Evolutionary conservation across 1,284 basidiomycete genomes (phyloP).

Genomic region (Tilletia caries): DNA sequence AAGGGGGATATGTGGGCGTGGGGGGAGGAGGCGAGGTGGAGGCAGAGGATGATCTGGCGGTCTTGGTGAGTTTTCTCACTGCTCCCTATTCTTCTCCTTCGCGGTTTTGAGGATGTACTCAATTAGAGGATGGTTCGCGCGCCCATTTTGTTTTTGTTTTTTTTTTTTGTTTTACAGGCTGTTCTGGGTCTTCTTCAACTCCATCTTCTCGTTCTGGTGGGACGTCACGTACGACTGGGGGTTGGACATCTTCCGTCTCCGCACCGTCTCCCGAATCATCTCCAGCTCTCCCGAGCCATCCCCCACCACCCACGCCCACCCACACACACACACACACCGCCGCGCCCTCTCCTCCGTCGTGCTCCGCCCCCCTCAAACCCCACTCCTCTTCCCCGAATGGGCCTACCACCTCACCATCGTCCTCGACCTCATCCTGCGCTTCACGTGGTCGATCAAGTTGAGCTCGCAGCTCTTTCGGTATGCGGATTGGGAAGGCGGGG

Average conservation of each 20-base stretch:
- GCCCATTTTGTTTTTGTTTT: not conserved
- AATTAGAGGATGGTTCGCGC: too few relatives aligned
- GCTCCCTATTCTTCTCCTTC: not conserved
- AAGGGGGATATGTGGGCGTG: constrained; percentile 24
- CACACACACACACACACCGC: not conserved
- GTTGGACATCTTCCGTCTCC: constrained; percentile 65
- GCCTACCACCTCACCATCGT: constrained; percentile 82
- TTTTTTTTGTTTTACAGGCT: constrained; percentile 62
- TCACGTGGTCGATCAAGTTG: constrained; percentile 92
- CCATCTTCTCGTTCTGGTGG: constrained; percentile 97
- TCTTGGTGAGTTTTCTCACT: constrained; percentile 7
- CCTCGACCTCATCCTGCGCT: constrained; percentile 81
- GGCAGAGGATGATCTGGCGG: constrained; percentile 17
- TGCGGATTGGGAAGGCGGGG: constrained; percentile 74
- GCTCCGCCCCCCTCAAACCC: constrained; percentile 62
- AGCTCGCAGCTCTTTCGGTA: constrained; percentile 80
- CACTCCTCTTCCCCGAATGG: constrained; percentile 67
- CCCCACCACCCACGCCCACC: not conserved
- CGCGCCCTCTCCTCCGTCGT: not conserved
- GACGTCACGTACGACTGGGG: constrained; percentile 99
- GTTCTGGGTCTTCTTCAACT: constrained; percentile 78
- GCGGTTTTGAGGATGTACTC: too few relatives aligned
- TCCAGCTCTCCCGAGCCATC: not conserved
- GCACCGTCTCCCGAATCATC: not conserved
- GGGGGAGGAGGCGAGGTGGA: constrained; percentile 28